Percentiles rank a stretch among this genome's conserved stretches.
These are phyloP conservation scores for Paramyrothecium sp. DNA, from an alignment of 2,329 filamentous ascomycete genomes.

Conservation along the genomic window DNA sequence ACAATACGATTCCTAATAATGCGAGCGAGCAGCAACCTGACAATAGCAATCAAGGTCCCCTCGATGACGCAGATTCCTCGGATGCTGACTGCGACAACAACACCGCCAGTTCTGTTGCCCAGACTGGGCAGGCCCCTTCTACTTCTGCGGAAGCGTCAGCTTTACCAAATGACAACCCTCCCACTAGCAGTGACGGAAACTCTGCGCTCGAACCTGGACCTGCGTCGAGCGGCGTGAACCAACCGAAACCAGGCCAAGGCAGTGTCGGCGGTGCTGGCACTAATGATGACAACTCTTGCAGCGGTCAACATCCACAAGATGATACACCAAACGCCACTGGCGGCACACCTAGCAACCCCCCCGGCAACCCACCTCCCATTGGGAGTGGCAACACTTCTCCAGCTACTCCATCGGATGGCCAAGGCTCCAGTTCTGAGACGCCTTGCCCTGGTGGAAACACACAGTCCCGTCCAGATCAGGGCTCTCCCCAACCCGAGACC, in stretches of 20 bases:
- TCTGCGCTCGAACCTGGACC: background rate
- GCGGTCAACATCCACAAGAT: background rate
- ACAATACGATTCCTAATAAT: background rate
- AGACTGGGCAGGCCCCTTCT: background rate
- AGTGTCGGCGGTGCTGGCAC: background rate
- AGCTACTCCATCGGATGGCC: too few relatives aligned
- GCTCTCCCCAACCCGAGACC: too few relatives aligned
- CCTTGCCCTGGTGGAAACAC: too few relatives aligned
- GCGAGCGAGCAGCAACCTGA: background rate
- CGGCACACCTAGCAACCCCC: too few relatives aligned
- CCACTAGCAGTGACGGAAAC: constrained; percentile 4
- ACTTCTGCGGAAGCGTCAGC: background rate
- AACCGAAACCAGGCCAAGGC: background rate
- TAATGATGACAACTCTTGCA: background rate
- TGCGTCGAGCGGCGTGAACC: background rate
- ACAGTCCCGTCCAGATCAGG: too few relatives aligned
- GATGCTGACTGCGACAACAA: background rate
- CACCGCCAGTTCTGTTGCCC: constrained; percentile 6
- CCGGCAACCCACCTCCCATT: too few relatives aligned
- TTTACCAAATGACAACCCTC: constrained; percentile 11
- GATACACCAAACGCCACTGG: background rate
- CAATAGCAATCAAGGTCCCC: background rate
- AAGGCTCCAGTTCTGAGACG: too few relatives aligned
- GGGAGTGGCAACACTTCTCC: too few relatives aligned
- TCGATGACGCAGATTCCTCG: background rate